Percentiles rank a stretch among this genome's conserved stretches.
Conservation (phyloP, 2,329 filamentous ascomycete genomes). For the Venturia asperata region DNA sequence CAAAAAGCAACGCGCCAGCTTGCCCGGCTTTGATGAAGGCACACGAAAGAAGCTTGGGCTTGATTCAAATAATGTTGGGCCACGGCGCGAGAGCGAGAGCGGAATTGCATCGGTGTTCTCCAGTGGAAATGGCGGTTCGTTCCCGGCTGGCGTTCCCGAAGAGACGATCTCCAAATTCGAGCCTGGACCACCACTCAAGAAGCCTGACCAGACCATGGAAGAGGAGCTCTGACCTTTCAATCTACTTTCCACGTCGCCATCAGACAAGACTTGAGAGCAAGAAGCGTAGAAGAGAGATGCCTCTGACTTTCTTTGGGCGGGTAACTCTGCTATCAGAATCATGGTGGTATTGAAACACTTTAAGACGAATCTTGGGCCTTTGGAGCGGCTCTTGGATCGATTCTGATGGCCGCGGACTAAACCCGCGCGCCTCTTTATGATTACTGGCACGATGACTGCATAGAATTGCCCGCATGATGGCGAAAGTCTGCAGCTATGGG, state of each 20-base stretch:
- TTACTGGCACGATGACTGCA: not conserved
- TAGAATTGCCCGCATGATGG: not conserved
- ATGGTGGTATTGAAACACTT: not conserved
- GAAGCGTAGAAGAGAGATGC: not conserved
- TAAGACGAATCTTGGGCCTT: not conserved
- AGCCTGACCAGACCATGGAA: slow-evolving; percentile 24
- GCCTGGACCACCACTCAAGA: slow-evolving; percentile 22
- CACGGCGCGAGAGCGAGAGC: slow-evolving; percentile 25
- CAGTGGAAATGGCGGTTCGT: slow-evolving; percentile 28
- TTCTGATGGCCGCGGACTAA: not conserved
- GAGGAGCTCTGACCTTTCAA: slow-evolving; percentile 35
- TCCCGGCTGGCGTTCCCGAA: slow-evolving; percentile 18
- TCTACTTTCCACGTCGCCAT: not conserved
- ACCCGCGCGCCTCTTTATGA: not conserved
- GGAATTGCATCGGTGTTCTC: slow-evolving; percentile 31
- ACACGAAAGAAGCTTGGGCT: slow-evolving; percentile 32
- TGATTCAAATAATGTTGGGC: slow-evolving; percentile 19
- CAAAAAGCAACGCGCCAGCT: slow-evolving; percentile 65
- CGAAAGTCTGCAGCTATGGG: not conserved
- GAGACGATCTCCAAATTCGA: slow-evolving; percentile 15
- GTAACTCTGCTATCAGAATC: not conserved
- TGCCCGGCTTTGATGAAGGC: slow-evolving; percentile 44
- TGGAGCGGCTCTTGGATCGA: not conserved
- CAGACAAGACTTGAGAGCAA: not conserved
- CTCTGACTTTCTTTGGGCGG: not conserved